Evolutionary conservation across 345 rosid species (phyloP).

Genomic region (Sonneratia alba): DNA sequence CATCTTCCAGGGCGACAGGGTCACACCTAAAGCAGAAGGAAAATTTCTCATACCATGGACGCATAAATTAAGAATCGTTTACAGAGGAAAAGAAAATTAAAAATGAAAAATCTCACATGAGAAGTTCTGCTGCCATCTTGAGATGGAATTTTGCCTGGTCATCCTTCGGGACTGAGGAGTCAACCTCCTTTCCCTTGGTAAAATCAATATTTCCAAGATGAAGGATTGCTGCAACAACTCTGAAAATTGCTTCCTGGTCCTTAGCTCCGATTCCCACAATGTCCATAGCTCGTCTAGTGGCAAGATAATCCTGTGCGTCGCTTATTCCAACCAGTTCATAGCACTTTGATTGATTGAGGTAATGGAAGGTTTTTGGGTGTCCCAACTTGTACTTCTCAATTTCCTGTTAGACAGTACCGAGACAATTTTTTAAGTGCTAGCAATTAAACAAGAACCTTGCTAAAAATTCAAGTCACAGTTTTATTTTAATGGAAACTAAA

Average conservation of each 20-base stretch:
- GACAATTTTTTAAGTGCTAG: not conserved
- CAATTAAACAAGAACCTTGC: not conserved
- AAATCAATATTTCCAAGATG: conserved; percentile 83
- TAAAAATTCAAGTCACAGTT: not conserved
- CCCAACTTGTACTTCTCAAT: conserved; percentile 71
- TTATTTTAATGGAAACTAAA: not conserved
- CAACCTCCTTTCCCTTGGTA: conserved; percentile 70
- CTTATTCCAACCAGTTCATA: conserved; percentile 74
- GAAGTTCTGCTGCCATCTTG: conserved; percentile 68
- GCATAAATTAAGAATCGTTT: not conserved
- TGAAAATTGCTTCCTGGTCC: conserved; percentile 95
- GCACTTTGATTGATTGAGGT: conserved; percentile 83
- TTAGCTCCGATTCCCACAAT: conserved; percentile 79
- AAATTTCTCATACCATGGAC: not conserved
- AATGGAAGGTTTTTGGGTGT: conserved; percentile 64
- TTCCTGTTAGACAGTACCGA: conserved; percentile 40
- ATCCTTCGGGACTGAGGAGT: conserved; percentile 82
- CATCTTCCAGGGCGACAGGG: conserved; percentile 68
- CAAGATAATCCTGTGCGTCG: conserved; percentile 89
- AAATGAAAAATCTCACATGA: conserved; percentile 36
- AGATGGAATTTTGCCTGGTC: conserved; percentile 74
- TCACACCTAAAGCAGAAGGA: conserved; percentile 54
- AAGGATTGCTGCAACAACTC: conserved; percentile 87
- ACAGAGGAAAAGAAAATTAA: not conserved
- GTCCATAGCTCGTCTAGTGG: conserved; percentile 91